Conservation (phyloP, 805 yeast species). For the Hanseniaspora valbyensis region DNA sequence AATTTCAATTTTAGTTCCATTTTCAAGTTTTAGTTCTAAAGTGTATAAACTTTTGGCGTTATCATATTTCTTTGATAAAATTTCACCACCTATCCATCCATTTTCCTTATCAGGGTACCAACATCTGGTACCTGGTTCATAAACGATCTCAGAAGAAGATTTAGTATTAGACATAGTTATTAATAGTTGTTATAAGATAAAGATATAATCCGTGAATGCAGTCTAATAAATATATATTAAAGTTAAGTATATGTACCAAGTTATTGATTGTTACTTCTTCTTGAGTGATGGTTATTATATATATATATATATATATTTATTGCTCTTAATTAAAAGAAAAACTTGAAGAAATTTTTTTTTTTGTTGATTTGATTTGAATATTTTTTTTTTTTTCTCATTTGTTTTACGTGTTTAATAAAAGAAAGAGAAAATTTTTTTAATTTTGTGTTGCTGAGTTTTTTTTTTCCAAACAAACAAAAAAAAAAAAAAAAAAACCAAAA, state of each 20-base stretch:
- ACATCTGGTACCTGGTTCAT: constrained; percentile 55
- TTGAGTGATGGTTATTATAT: background rate
- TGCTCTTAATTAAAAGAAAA: no score
- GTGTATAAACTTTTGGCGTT: constrained; percentile 34
- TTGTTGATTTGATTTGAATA: no score
- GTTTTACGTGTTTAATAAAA: background rate
- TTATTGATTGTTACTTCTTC: background rate
- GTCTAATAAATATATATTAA: no score
- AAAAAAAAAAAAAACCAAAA: no score
- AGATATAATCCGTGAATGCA: no score
- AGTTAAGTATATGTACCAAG: background rate
- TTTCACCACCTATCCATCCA: constrained; percentile 67
- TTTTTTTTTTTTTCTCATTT: no score
- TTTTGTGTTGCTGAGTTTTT: background rate
- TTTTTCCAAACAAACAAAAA: background rate
- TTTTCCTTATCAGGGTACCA: constrained; percentile 61
- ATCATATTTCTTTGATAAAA: constrained; percentile 34
- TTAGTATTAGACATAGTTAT: constrained; percentile 27
- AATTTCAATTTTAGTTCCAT: constrained; percentile 37
- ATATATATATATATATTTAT: background rate
- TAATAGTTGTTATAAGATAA: no score
- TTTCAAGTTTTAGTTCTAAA: constrained; percentile 44
- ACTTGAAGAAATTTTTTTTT: no score
- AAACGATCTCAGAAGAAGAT: constrained; percentile 22
- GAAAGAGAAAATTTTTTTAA: background rate